A percentile compares a stretch with the other conserved stretches of the same genome.
Evolutionary conservation across 2,329 filamentous ascomycete species (phyloP).

Genomic region (Colletotrichum zoysiae): DNA sequence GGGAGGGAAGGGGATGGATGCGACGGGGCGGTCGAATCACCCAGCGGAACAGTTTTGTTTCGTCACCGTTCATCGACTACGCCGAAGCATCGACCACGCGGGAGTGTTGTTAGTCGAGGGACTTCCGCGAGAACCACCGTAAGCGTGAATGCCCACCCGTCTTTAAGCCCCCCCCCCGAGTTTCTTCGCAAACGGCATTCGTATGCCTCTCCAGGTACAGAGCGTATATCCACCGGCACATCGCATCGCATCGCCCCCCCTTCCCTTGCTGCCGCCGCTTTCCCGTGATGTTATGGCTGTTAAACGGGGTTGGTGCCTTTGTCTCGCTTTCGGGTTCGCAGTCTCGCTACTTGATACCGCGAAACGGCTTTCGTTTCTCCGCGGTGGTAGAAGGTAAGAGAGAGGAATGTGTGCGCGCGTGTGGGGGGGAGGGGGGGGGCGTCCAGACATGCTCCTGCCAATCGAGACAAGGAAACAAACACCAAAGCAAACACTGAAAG

Average conservation of each 20-base stretch:
- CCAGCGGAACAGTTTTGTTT: not conserved
- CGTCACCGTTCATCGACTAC: not conserved
- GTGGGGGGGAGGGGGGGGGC: too few relatives aligned
- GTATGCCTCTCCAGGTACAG: not conserved
- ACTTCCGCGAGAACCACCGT: not conserved
- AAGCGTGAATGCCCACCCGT: not conserved
- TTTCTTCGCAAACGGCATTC: not conserved
- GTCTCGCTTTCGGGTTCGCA: not conserved
- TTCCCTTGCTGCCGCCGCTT: not conserved
- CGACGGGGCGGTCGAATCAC: not conserved
- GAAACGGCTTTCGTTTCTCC: conserved; percentile 36
- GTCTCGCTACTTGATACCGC: not conserved
- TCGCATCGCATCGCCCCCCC: not conserved
- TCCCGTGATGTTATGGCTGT: not conserved
- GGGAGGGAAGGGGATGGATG: too few relatives aligned
- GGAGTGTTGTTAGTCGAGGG: not conserved
- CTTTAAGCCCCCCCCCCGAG: not conserved
- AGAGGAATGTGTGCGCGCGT: too few relatives aligned
- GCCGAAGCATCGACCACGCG: not conserved
- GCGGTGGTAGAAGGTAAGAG: not conserved
- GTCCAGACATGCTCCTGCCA: not conserved
- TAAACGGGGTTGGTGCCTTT: not conserved
- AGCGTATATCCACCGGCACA: not conserved
- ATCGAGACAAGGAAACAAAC: not conserved
- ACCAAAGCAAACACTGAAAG: not conserved